Base-by-base conservation (phyloP, 805 yeast genomes). In the Zygosaccharomyces siamensis region DNA sequence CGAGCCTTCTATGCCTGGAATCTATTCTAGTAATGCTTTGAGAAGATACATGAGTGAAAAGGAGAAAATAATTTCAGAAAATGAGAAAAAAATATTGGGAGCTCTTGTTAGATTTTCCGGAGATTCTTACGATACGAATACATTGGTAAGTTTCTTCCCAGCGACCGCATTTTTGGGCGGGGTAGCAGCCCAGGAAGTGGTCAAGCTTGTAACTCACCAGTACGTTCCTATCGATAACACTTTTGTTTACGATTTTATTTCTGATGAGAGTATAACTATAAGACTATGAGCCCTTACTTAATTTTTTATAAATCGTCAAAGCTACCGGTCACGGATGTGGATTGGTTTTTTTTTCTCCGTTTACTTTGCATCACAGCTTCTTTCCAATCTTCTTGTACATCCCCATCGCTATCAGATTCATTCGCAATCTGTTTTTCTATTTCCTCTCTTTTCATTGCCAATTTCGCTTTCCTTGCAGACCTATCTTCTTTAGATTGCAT, bases 351-450 rank as follows among this genome's bases (percentile, higher is more conserved):
- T 64, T 81, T 84, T 54, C 73, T 73, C 66, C 75, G 80, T 63
- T 88, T 90, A 52, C 75, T 81, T 42, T 77, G 77, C 53, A 79
- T 70, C 1, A 92, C 84, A 21, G 84, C 60, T 27, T 85, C 90
- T 68, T 93, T 93, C 99, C 98, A 93, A 68, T 93, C 98, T 37
- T 72, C 77, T 45, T 74, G 78, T 2, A 69, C 68, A 44, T 77
- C 83, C 51, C 65, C 69, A n/a, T 57, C 60, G 20, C 54, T 63
- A 18, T 63, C 68, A 11, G 73, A 76, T 23, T 69, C 73, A 4
- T 66, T 72, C 30, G 74, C 78, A 7, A 65, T 45, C 38, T 61
- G 58, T 27, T 69, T 72, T 50, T 83, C 86, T n/a, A 83, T 75
- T 1, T 86, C 89, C 56, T 81, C 78, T 45, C 84, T 73, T 59